Conservation (phyloP, 2,329 filamentous ascomycete species). For the Immersiporthe knoxdaviesiana region DNA sequence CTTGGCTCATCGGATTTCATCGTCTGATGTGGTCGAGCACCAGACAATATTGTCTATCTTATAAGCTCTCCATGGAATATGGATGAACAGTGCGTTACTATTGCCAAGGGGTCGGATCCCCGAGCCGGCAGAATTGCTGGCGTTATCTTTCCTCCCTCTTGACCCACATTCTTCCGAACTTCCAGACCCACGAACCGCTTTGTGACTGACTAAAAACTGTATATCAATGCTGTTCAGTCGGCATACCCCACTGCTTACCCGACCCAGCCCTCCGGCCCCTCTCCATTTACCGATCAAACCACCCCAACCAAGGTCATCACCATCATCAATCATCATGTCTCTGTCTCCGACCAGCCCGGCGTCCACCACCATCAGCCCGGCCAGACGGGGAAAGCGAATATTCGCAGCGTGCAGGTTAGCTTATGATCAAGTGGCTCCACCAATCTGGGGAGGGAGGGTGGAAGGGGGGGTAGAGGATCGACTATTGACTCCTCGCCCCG, state of each 20-base stretch:
- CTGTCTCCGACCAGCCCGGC: constrained; percentile 11
- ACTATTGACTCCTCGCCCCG: no score
- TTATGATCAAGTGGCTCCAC: neutral
- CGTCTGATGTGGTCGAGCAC: neutral
- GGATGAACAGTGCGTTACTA: neutral
- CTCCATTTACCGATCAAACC: constrained; percentile 1
- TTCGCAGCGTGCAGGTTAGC: constrained; percentile 22
- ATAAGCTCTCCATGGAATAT: neutral
- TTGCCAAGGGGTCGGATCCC: neutral
- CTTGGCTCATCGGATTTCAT: neutral
- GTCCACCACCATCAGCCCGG: neutral
- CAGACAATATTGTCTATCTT: neutral
- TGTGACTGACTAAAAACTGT: neutral
- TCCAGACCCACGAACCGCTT: constrained; percentile 2
- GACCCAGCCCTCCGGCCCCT: neutral
- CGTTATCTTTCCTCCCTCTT: constrained; percentile 12
- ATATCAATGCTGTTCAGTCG: neutral
- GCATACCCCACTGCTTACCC: neutral
- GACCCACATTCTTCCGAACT: constrained; percentile 1
- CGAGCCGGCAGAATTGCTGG: constrained; percentile 1
- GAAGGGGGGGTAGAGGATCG: no score
- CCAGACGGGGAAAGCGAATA: constrained; percentile 16
- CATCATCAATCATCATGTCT: constrained; percentile 1
- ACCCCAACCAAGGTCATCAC: neutral
- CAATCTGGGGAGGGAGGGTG: no score